Conservation (phyloP, 2,329 filamentous ascomycete species). For the Pseudocercospora crystallina region DNA sequence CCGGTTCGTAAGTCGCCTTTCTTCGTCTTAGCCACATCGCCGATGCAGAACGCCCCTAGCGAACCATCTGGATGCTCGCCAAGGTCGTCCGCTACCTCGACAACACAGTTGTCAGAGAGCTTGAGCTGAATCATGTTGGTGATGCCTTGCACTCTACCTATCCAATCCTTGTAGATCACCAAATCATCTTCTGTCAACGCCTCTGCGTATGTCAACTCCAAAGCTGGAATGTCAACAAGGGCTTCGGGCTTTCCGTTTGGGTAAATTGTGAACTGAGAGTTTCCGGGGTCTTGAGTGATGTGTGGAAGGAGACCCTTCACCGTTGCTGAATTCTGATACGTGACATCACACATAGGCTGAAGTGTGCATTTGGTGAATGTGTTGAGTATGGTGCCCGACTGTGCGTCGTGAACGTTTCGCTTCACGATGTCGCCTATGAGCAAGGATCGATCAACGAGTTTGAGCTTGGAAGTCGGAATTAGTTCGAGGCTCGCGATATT, state of each 20-base stretch:
- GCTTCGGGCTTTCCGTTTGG: slow-evolving; percentile 17
- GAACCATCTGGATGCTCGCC: slow-evolving; percentile 35
- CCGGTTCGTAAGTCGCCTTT: slow-evolving; percentile 54
- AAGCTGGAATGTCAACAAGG: slow-evolving; percentile 32
- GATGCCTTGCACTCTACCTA: slow-evolving; percentile 54
- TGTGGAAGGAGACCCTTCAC: slow-evolving; percentile 28
- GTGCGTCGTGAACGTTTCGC: slow-evolving; percentile 45
- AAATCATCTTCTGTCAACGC: slow-evolving; percentile 51
- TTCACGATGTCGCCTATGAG: slow-evolving; percentile 59
- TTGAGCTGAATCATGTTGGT: slow-evolving; percentile 52
- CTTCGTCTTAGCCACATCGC: slow-evolving; percentile 53
- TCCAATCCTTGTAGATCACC: slow-evolving; percentile 56
- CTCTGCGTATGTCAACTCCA: slow-evolving; percentile 31
- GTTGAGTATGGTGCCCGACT: slow-evolving; percentile 57
- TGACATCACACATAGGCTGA: slow-evolving; percentile 32
- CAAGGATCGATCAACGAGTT: slow-evolving; percentile 55
- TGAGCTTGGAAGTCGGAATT: slow-evolving; percentile 44
- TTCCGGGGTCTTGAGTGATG: slow-evolving; percentile 11
- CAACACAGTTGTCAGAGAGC: slow-evolving; percentile 54
- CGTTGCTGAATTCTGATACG: slow-evolving; percentile 18
- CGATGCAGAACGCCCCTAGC: slow-evolving; percentile 40
- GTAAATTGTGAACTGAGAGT: slow-evolving; percentile 15
- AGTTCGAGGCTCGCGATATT: slow-evolving; percentile 43
- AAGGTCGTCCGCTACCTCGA: slow-evolving; percentile 50
- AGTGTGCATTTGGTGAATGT: slow-evolving; percentile 49